A percentile compares a stretch with the other conserved stretches of the same genome.
phyloP scores from a whole-genome alignment of 75 land plant species.

The Pseudotsuga menziesii region DNA sequence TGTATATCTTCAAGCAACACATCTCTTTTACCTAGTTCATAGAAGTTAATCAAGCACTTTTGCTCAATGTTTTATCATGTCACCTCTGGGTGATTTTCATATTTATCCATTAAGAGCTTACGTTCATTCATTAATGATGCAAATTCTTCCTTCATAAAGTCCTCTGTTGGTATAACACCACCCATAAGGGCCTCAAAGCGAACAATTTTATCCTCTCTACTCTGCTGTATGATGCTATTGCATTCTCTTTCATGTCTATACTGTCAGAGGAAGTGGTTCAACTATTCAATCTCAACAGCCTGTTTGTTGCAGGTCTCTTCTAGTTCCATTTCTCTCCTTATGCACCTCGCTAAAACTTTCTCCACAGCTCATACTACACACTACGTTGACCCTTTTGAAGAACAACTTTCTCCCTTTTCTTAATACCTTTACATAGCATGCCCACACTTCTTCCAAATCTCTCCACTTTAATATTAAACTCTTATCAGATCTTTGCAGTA shows the following conservation, averaged over 20 bases:
- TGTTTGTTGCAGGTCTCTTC: conserved; percentile 73
- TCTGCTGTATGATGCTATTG: conserved; percentile 64
- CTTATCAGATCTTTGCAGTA: too few species aligned
- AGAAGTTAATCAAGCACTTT: conserved; percentile 57
- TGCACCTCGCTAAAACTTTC: conserved; percentile 75
- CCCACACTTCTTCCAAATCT: too few species aligned
- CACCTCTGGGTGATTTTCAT: conserved; percentile 84
- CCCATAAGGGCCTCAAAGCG: conserved; percentile 90
- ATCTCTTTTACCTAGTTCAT: conserved; percentile 82
- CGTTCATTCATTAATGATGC: conserved; percentile 62
- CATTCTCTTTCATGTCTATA: conserved; percentile 94
- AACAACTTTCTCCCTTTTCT: too few species aligned
- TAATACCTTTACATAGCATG: too few species aligned
- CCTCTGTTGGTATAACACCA: conserved; percentile 72
- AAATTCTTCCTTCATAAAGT: conserved; percentile 72
- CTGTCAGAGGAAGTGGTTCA: conserved; percentile 86
- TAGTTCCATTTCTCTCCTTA: conserved; percentile 83
- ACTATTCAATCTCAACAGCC: conserved; percentile 69
- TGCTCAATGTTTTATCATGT: conserved; percentile 57
- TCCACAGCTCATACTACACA: too few species aligned
- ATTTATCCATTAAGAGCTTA: conserved; percentile 77
- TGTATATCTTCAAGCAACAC: conserved; percentile 67
- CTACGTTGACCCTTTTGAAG: too few species aligned
- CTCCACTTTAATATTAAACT: too few species aligned
- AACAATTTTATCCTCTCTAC: conserved; percentile 77